Percentiles rank a stretch among this genome's conserved stretches.
phyloP scores from a whole-genome alignment of 345 rosid genomes.

The Camelina sativa region DNA sequence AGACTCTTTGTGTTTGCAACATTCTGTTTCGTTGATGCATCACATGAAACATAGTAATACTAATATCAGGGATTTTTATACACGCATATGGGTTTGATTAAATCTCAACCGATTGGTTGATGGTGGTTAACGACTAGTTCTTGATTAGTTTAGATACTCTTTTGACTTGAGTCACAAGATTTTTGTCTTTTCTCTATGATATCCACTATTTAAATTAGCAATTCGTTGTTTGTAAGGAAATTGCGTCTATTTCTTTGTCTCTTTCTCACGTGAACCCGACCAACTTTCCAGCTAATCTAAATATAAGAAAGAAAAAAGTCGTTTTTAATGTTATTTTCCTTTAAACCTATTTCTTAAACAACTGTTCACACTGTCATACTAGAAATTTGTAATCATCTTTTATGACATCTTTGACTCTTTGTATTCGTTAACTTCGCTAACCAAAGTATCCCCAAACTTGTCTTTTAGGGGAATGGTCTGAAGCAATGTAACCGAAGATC shows the following conservation, averaged over 20 bases:
- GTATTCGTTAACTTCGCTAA: too few relatives aligned
- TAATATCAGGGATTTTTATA: slow-evolving; percentile 6
- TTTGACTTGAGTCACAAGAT: slow-evolving; percentile 32
- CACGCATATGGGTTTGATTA: background rate
- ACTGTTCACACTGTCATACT: too few relatives aligned
- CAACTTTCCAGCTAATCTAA: slow-evolving; percentile 35
- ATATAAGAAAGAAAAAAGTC: background rate
- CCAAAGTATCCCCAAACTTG: too few relatives aligned
- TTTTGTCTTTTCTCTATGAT: slow-evolving; percentile 17
- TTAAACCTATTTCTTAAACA: background rate
- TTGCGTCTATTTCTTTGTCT: slow-evolving; percentile 3
- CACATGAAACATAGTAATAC: slow-evolving; percentile 9
- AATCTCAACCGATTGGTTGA: background rate
- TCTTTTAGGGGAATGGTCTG: too few relatives aligned
- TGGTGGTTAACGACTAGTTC: slow-evolving; percentile 15
- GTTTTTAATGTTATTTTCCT: background rate
- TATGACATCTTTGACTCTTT: too few relatives aligned
- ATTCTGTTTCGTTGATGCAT: slow-evolving; percentile 20
- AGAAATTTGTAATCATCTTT: too few relatives aligned
- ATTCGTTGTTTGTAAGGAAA: background rate
- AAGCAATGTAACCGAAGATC: too few relatives aligned
- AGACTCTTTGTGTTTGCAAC: slow-evolving; percentile 15
- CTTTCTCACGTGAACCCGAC: slow-evolving; percentile 37
- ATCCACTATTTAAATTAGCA: background rate
- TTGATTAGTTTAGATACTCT: slow-evolving; percentile 7